These are phyloP conservation scores for Phialophora tarda DNA, from an alignment of 2,329 filamentous ascomycete genomes.

Conservation along the genomic window DNA sequence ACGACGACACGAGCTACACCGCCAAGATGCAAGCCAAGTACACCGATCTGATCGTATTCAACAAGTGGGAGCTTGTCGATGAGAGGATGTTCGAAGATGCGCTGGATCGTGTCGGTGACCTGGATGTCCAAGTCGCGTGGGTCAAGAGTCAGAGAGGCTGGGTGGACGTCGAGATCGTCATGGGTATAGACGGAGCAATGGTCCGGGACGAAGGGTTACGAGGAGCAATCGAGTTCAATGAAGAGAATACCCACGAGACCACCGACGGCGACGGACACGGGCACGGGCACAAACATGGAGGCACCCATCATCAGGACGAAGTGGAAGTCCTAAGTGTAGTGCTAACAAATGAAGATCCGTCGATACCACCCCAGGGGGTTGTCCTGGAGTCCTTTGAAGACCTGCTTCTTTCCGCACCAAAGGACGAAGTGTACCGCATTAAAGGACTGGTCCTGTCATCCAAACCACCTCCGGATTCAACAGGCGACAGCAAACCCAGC, in stretches of 20 bases:
- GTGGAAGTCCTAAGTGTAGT: conserved; percentile 90
- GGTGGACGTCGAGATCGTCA: conserved; percentile 78
- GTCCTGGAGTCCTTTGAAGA: conserved; percentile 65
- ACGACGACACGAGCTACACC: conserved; percentile 88
- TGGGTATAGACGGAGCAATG: conserved; percentile 85
- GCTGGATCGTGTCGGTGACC: conserved; percentile 76
- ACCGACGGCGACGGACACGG: conserved; percentile 50
- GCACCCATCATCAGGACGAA: conserved; percentile 73
- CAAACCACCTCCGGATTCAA: conserved; percentile 54
- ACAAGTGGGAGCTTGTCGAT: conserved; percentile 83
- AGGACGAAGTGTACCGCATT: conserved; percentile 95
- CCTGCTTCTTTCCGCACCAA: conserved; percentile 74
- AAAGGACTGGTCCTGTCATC: conserved; percentile 68
- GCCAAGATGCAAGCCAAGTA: conserved; percentile 86
- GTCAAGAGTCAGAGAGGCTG: conserved; percentile 83
- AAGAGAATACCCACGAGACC: conserved; percentile 47
- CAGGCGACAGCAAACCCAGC: conserved; percentile 47
- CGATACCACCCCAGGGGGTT: conserved; percentile 47
- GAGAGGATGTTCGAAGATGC: conserved; percentile 78
- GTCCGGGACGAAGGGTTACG: conserved; percentile 49
- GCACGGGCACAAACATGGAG: conserved; percentile 52
- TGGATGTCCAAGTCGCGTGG: conserved; percentile 80
- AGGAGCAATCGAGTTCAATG: conserved; percentile 37
- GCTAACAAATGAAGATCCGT: conserved; percentile 50
- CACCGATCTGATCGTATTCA: conserved; percentile 88